phyloP scores from a whole-genome alignment of 78 protist genomes.

The Dictyostelium capitatum region DNA sequence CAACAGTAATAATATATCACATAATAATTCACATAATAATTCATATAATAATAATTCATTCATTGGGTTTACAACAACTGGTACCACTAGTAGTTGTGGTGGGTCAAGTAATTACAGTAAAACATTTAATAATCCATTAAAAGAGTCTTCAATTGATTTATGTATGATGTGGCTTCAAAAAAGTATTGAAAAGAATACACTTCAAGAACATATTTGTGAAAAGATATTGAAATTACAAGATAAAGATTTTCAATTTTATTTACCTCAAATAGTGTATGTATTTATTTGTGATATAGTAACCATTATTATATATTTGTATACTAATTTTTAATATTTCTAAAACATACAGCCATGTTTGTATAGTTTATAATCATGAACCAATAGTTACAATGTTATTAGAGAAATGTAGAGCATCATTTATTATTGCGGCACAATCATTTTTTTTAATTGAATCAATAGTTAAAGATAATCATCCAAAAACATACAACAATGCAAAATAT shows the following conservation, averaged over 20 bases:
- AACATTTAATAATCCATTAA: background rate
- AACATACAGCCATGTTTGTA: slow-evolving; percentile 39
- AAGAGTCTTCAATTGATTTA: slow-evolving; percentile 62
- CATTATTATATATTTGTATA: background rate
- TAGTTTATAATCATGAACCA: slow-evolving; percentile 54
- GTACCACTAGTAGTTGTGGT: background rate
- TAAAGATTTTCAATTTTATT: slow-evolving; percentile 58
- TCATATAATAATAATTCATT: background rate
- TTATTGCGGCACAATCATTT: slow-evolving; percentile 54
- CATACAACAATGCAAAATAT: slow-evolving; percentile 27
- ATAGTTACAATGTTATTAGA: slow-evolving; percentile 46
- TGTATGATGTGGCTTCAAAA: slow-evolving; percentile 74
- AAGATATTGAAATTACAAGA: slow-evolving; percentile 28
- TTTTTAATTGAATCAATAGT: slow-evolving; percentile 34
- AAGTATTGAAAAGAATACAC: slow-evolving; percentile 30
- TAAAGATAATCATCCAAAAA: slow-evolving; percentile 48
- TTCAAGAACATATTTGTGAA: slow-evolving; percentile 73
- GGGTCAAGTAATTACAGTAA: background rate
- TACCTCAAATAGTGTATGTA: slow-evolving; percentile 66
- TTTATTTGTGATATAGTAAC: background rate
- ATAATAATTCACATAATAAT: background rate
- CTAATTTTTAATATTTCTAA: background rate
- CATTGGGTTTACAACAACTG: background rate
- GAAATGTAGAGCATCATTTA: slow-evolving; percentile 60
- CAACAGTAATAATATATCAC: background rate